Base-by-base conservation (phyloP, 805 yeast species). In the Zygosaccharomyces bisporus region DNA sequence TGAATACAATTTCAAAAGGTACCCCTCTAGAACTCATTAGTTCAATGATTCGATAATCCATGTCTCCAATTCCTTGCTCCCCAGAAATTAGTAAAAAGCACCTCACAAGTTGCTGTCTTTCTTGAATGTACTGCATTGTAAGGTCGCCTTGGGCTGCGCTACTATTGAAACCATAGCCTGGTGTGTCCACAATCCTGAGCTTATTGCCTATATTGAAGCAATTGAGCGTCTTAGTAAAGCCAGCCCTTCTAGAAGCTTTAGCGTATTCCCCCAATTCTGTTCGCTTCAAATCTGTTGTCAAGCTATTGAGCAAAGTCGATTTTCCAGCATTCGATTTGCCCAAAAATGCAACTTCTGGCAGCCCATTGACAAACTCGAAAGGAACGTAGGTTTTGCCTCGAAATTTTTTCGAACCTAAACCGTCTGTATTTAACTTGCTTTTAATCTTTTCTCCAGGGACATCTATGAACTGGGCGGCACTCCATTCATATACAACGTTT, bases 261-360 rank as follows among this genome's bases (percentile, higher is more conserved):
- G 89, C 91, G 47, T 68, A 74, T 36, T 50, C 61, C 45, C 49
- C 57, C 40, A 55, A 51, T 17, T 50, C 61, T 32, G 59, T 61
- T 41, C 59, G 57, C 19, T 57, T 54, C 6, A 64, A 60, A 29
- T 67, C 66, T 1, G 79, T 68, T 4, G 85, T 64, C 6, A 87
- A 44, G 9, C 75, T 76, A 56, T 86, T 85, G 32, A 89, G 68
- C 19, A 89, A 60, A 0, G 95, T 80, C 0, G 95, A 86, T 58
- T 89, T 89, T 0, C 96, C 97, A 6, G 83, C 89, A 54, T 89
- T 89, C 38, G 95, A 83, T 50, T 86, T 76, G 0, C 97, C 96
- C 35, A 89, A 54, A 37, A 89, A 72, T 3, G 83, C 68, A 4
- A 88, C 76, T 56, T 88, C 96, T 0, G 96, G 95, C 9, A 84